Percentiles rank a stretch among this genome's conserved stretches.
Conservation (phyloP, 1,284 basidiomycete species). For the Gymnopus androsaceus region DNA sequence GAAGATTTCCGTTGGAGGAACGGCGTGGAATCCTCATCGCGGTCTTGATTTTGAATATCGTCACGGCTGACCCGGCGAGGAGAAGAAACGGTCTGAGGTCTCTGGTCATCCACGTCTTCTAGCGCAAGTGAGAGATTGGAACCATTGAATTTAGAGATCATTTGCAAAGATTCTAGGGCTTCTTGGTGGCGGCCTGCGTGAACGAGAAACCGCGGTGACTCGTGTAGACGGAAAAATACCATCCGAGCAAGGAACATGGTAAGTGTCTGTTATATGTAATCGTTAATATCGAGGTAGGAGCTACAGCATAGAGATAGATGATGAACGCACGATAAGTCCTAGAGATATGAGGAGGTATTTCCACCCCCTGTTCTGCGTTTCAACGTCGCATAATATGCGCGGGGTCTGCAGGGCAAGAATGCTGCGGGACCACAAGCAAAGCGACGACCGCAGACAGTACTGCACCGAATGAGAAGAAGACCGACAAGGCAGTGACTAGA, state of each 20-base stretch:
- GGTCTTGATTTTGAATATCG: neutral
- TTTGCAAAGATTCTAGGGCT: constrained; percentile 77
- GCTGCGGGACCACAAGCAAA: constrained; percentile 73
- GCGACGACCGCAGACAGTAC: constrained; percentile 82
- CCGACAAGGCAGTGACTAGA: constrained; percentile 90
- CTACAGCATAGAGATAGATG: neutral
- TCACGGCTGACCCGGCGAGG: neutral
- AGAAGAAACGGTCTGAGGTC: constrained; percentile 19
- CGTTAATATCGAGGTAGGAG: constrained; percentile 7
- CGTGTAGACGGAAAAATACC: constrained; percentile 87
- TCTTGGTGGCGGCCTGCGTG: constrained; percentile 81
- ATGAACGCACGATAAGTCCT: constrained; percentile 65
- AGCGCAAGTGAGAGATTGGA: constrained; percentile 64
- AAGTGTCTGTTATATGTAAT: constrained; percentile 61
- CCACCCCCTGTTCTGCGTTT: constrained; percentile 82
- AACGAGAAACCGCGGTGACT: constrained; percentile 91
- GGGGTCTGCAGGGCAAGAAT: constrained; percentile 64
- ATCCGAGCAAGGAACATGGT: constrained; percentile 86
- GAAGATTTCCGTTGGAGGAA: neutral
- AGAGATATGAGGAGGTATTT: constrained; percentile 76
- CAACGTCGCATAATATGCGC: constrained; percentile 58
- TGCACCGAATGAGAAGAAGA: constrained; percentile 93
- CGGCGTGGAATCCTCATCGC: neutral
- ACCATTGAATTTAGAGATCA: constrained; percentile 86
- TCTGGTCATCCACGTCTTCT: constrained; percentile 70